phyloP scores from a whole-genome alignment of 2,329 filamentous ascomycete genomes.

The Colletotrichum somersetense region DNA sequence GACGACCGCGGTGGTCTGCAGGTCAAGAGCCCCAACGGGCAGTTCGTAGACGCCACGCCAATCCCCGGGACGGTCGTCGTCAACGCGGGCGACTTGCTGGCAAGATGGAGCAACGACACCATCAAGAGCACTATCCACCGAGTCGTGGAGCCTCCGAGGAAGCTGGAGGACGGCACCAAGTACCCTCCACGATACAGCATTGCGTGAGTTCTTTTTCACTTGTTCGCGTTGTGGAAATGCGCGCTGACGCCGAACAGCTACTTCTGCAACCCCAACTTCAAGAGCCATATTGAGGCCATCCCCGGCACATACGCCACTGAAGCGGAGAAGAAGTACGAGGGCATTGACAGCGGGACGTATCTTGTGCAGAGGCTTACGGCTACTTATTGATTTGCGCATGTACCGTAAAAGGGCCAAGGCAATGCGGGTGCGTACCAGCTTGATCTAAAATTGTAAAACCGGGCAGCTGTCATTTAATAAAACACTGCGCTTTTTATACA shows the following conservation, averaged over 20 bases:
- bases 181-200: conserved; percentile 88
- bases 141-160: conserved; percentile 84
- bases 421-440: no score
- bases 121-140: conserved; percentile 93
- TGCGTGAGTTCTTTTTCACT: conserved; percentile 67
- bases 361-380: conserved; percentile 81
- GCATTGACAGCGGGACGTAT: conserved; percentile 85
- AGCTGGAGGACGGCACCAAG: conserved; percentile 61
- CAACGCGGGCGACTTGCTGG: conserved; percentile 89
- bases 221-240: conserved; percentile 1
- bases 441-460: conserved; percentile 28
- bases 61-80: conserved; percentile 86
- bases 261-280: conserved; percentile 89
- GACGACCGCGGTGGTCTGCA: conserved; percentile 68
- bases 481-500: not conserved
- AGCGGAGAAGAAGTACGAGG: conserved; percentile 81
- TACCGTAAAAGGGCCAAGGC: not conserved
- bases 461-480: conserved; percentile 10
- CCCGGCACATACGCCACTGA: conserved; percentile 78
- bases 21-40: conserved; percentile 77
- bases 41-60: conserved; percentile 85
- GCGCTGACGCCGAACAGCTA: conserved; percentile 62
- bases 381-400: conserved; percentile 67
- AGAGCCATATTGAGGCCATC: conserved; percentile 81
- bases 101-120: conserved; percentile 90